Evolutionary conservation across 2,329 filamentous ascomycete species (phyloP), one percentile per base, ranked within the genome.

Genomic region (Colletotrichum sublineola): DNA sequence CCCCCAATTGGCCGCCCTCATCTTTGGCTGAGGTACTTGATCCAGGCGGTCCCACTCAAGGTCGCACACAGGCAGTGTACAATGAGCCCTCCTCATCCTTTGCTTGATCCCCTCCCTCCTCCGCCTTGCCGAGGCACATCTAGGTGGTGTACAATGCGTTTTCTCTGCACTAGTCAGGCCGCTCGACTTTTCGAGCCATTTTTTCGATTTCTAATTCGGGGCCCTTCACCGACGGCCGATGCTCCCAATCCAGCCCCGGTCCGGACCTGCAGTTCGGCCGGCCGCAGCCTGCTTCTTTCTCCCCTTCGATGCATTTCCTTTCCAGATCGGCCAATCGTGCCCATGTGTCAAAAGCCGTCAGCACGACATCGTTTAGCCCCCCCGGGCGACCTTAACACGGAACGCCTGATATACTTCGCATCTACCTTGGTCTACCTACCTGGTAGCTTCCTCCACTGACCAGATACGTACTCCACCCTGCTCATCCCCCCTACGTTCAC

Each of bases 191-290:
- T n/a, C 9, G 31, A 7, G 42, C 18, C 8, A 40, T 50, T 18
- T n/a, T 9, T 24, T 5, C 42, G 15, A 44, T 29, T 38, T 20
- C 33, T 50, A 29, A 12, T 50, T 63, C 29, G n/a, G 44, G 44
- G 3, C 12, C 33, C 60, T 63, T 63, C 44, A 63, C 60, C 60
- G 60, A 63, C 60, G 60, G 60, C 42, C 44, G 33, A 62, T 50
- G 20, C 60, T 50, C 60, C 60, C 33, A 18, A 63, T 63, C 46
- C 44, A 31, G 58, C 1, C 44, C 60, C 57, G 31, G 18, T 63
- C 60, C 60, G 60, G 60, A 18, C 60, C 12, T 63, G 60, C 33
- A 63, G n/a, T 24, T 62, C 58, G 44, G 58, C 44, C 44, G 31
- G 58, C 58, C 20, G 29, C 40, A 40, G 38, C 38, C 38, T 40